A percentile compares a stretch with the other conserved stretches of the same genome.
Evolutionary conservation across 2,329 filamentous ascomycete species (phyloP).

Genomic region (Rugonectria rugulosa): DNA sequence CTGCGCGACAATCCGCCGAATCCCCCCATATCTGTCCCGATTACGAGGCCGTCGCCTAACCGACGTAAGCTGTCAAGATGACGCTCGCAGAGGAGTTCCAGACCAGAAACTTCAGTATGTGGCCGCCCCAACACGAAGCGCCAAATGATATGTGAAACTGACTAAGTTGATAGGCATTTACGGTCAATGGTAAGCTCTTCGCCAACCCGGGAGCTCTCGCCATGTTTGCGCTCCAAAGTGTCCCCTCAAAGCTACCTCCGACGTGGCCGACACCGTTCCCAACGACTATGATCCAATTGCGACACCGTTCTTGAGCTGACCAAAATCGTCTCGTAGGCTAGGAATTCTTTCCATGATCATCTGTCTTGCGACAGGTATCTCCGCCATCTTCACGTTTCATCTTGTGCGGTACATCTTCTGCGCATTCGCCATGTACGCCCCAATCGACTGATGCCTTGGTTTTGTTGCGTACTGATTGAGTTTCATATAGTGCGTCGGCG

Average conservation of each 20-base stretch:
- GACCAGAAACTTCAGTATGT: slow-evolving; percentile 77
- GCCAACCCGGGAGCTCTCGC: slow-evolving; percentile 1
- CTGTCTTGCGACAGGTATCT: slow-evolving; percentile 73
- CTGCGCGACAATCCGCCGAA: slow-evolving; percentile 20
- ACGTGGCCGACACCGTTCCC: neutral
- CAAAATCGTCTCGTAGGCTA: slow-evolving; percentile 56
- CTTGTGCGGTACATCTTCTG: slow-evolving; percentile 59
- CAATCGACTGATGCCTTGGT: no score
- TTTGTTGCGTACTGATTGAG: slow-evolving; percentile 33
- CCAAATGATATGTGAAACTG: slow-evolving; percentile 36
- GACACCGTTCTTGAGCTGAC: slow-evolving; percentile 21
- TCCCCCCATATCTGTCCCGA: slow-evolving; percentile 18
- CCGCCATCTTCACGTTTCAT: slow-evolving; percentile 68
- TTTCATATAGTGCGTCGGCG: slow-evolving; percentile 64
- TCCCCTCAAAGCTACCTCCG: slow-evolving; percentile 14
- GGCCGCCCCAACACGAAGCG: slow-evolving; percentile 17
- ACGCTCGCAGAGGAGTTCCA: slow-evolving; percentile 76
- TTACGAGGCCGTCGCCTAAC: slow-evolving; percentile 24
- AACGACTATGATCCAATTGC: slow-evolving; percentile 9
- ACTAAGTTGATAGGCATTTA: slow-evolving; percentile 67
- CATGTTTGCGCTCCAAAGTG: slow-evolving; percentile 18
- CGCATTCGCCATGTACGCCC: slow-evolving; percentile 63
- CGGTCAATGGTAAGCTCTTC: slow-evolving; percentile 73
- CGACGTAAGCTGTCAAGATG: slow-evolving; percentile 60
- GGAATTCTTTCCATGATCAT: slow-evolving; percentile 75